Base-by-base conservation (phyloP, 441 rosid genomes). In the Isatis lusitanica region DNA sequence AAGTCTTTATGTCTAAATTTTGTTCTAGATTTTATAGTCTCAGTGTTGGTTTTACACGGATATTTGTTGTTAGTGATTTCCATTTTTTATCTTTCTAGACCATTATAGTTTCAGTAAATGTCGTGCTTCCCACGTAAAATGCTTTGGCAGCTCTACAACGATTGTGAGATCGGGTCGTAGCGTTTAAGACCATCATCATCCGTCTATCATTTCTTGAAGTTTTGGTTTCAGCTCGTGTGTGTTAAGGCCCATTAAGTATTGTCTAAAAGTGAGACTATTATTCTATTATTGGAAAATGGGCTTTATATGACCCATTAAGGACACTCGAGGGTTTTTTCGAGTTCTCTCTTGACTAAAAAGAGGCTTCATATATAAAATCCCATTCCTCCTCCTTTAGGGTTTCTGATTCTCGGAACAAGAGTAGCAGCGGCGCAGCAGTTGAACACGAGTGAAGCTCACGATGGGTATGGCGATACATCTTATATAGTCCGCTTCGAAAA, bases 361-460 rank as follows among this genome's bases (percentile, higher is more conserved):
- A 56, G 44, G 66, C 63, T 64, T 65, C 43, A 5, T 71, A 71
- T 65, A 77, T 65, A 69, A 28, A 26, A 59, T 4, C 31, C 0
- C 50, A 28, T 18, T 7, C 57, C 50, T 33, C 46, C 4, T 0
- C 0, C 5, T 2, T 21, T 77, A 77, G 80, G 80, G 73, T 71
- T 77, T 66, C 68, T 58, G 67, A 70, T 21, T 57, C 56, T 63
- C 75, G 24, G 53, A 62, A 36, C 42, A 44, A 66, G 66, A 50
- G 59, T 4, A 76, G 72, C 33, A 47, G 79, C 79, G 72, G 71
- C 79, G 75, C 72, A 64, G 26, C 31, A 70, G 48, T 46, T 53
- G 70, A 69, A 63, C 46, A 69, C 31, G 13, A 57, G 28, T n/a
- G 17, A 65, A 77, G 63, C 57, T 51, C 58, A 77, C 73, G 63